Conservation (phyloP, 2,329 filamentous ascomycete species). For the Thielaviopsis ethacetica region DNA sequence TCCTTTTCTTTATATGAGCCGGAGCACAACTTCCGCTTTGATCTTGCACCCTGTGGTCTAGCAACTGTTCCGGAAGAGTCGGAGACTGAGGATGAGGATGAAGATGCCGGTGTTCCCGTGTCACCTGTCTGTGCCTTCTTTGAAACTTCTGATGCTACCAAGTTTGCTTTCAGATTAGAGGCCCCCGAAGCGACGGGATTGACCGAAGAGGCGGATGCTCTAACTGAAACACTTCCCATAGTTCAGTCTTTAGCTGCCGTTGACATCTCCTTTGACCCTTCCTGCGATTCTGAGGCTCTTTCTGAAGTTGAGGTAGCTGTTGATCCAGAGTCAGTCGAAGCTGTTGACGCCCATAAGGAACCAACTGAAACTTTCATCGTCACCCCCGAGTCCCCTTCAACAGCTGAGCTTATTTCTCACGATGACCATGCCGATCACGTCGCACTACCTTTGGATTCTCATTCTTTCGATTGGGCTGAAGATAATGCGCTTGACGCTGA, state of each 20-base stretch:
- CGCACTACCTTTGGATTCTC: background rate
- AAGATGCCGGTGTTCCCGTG: constrained; percentile 2
- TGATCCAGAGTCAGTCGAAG: too few relatives aligned
- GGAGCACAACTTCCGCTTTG: constrained; percentile 1
- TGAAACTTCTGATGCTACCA: constrained; percentile 1
- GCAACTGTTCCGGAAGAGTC: constrained; percentile 7
- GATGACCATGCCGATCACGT: too few relatives aligned
- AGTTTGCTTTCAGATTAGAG: background rate
- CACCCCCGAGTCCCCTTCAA: too few relatives aligned
- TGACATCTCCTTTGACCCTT: too few relatives aligned
- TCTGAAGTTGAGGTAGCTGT: too few relatives aligned
- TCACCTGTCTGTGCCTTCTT: background rate
- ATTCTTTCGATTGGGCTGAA: background rate
- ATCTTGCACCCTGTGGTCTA: background rate
- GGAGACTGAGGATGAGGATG: constrained; percentile 2
- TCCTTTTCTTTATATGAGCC: background rate
- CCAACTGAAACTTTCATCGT: too few relatives aligned
- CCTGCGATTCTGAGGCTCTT: too few relatives aligned
- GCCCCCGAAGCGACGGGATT: too few relatives aligned
- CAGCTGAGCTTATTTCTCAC: too few relatives aligned
- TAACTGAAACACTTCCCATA: background rate
- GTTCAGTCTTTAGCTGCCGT: too few relatives aligned
- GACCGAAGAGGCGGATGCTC: background rate
- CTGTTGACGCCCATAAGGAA: too few relatives aligned
- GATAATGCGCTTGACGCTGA: background rate